These are phyloP conservation scores for Termitomyces sp. DNA, from an alignment of 768 basidiomycete species.

Conservation along the genomic window DNA sequence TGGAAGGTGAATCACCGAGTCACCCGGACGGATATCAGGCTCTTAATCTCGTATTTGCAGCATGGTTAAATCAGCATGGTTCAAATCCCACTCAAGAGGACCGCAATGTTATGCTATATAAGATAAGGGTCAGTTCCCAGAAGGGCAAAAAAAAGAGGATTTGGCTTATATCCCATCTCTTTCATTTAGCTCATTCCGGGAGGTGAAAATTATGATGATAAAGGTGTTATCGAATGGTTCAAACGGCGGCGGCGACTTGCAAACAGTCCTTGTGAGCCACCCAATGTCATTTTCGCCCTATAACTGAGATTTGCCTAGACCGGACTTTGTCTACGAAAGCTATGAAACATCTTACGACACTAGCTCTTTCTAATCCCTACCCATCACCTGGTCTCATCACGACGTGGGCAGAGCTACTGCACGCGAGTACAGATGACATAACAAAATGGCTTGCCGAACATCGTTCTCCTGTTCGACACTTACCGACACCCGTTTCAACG, in stretches of 20 bases:
- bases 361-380: conserved; percentile 16
- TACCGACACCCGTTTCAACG: conserved; percentile 20
- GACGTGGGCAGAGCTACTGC: conserved; percentile 27
- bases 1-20: conserved; percentile 18
- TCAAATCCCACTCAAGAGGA: conserved; percentile 7
- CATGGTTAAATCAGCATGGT: conserved; percentile 4
- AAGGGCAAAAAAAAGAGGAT: background rate
- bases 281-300: background rate
- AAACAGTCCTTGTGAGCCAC: background rate
- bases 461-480: conserved; percentile 11
- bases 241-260: conserved; percentile 4
- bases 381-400: conserved; percentile 21
- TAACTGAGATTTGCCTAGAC: background rate
- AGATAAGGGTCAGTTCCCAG: conserved; percentile 9
- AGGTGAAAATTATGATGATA: conserved; percentile 6
- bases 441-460: conserved; percentile 17
- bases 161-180: background rate
- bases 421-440: conserved; percentile 18
- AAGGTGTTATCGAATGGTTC: conserved; percentile 10
- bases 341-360: conserved; percentile 18
- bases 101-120: conserved; percentile 8
- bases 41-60: conserved; percentile 5
- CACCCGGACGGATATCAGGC: background rate
- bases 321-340: conserved; percentile 17
- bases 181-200: conserved; percentile 9